These are phyloP conservation scores for Termitomyces sp. DNA, from an alignment of 768 basidiomycete species.

Conservation along the genomic window DNA sequence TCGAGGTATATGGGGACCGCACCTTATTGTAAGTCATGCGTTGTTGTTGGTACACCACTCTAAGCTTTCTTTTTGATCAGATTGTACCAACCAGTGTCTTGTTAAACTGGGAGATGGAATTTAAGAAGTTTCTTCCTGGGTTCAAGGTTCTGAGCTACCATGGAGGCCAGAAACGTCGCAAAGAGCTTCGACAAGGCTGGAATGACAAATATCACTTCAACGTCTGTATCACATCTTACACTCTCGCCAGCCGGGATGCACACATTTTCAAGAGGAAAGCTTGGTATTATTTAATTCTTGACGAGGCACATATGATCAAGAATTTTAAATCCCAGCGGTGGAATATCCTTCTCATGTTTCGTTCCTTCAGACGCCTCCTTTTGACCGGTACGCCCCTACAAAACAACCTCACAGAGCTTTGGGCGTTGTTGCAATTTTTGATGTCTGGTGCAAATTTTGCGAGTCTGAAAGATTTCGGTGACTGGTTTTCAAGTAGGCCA, in stretches of 20 bases:
- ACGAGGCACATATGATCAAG: conserved; percentile 98
- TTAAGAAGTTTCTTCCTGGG: conserved; percentile 90
- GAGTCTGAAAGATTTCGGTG: conserved; percentile 87
- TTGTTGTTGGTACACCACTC: neutral
- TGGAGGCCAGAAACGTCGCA: conserved; percentile 82
- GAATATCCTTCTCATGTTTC: conserved; percentile 87
- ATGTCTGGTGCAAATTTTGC: conserved; percentile 88
- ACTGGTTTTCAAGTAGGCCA: conserved; percentile 91
- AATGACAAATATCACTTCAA: conserved; percentile 86
- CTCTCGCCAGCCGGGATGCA: conserved; percentile 85
- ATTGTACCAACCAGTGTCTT: conserved; percentile 91
- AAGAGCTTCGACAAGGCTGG: conserved; percentile 89
- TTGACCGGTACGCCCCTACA: conserved; percentile 95
- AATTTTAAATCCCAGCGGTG: conserved; percentile 93
- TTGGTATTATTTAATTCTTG: conserved; percentile 96
- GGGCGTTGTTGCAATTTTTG: conserved; percentile 92
- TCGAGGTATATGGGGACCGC: conserved; percentile 87
- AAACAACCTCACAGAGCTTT: conserved; percentile 94
- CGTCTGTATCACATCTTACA: conserved; percentile 92
- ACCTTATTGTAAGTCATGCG: conserved; percentile 60
- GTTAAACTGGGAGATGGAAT: conserved; percentile 96
- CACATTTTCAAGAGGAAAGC: conserved; percentile 88
- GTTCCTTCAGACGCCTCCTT: conserved; percentile 78
- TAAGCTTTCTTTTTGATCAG: conserved; percentile 27
- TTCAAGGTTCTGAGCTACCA: conserved; percentile 88